Evolutionary conservation across 805 yeast genomes (phyloP), one percentile per base, ranked within the genome.

Genomic region (Sugiyamaella floridensis): DNA sequence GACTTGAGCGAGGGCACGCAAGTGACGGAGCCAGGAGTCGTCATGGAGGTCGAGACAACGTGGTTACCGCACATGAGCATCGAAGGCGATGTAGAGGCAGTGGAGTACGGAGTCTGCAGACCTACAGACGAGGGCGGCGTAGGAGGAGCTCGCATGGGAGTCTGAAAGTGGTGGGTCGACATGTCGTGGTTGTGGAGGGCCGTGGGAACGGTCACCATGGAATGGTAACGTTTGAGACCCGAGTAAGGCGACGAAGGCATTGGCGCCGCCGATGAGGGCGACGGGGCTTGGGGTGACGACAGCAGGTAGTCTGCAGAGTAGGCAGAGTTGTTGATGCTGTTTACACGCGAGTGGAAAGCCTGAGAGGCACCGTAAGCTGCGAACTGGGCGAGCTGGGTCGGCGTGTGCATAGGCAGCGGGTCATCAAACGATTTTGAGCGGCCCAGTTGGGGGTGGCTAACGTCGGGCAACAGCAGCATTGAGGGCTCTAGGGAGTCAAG

Each of bases 51-150:
- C 37, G 37, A 8, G 34, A 29, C 34, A 7, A 29, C 11, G 37
- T 14, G 37, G 37, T 8, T 8, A 14, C 37, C n/a, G 37, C 9
- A 32, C 37, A 32, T 32, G 37, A 32, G 37, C 37, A 43, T 20
- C 12, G 46, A 43, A 15, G 46, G 37, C 10, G 47, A 18, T 10
- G 52, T 20, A 10, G 54, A 46, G 32, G 44, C 18, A 12, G 48
- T 45, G n/a, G 56, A 49, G 29, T 42, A 45, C 2, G 56, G 56
- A 12, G 56, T 53, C 47, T 50, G 45, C 28, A 53, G 43, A 15
- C 54, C 56, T 19, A 15, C 15, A 34, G 37, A 32, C 2, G 44
- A 18, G 26, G 44, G n/a, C 18, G 43, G 20, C 20, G 43, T 18
- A 10, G 43, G 20, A 9, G 43, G 20, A 7, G 18, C 18, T 5